These are phyloP conservation scores for Saitozyma podzolica DNA, from an alignment of 768 basidiomycete genomes.

Conservation along the genomic window DNA sequence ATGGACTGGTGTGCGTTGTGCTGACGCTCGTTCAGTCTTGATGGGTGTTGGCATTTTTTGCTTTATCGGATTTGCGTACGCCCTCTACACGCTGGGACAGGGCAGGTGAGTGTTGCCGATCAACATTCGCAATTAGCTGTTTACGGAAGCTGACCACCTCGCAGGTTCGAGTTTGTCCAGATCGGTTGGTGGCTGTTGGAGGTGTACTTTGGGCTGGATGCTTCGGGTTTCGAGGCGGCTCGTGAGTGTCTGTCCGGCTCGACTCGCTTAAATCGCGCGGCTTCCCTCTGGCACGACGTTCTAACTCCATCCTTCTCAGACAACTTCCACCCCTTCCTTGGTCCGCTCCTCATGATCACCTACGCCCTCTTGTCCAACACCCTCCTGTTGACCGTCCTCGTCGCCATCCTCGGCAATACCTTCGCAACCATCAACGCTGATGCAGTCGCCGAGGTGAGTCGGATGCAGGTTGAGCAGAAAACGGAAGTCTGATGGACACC, in stretches of 20 bases:
- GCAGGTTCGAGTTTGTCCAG: constrained; percentile 54
- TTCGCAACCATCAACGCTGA: constrained; percentile 92
- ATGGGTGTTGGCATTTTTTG: constrained; percentile 53
- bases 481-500: constrained; percentile 11
- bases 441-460: constrained; percentile 78
- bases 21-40: constrained; percentile 31
- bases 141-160: not conserved
- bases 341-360: constrained; percentile 70
- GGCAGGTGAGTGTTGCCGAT: constrained; percentile 21
- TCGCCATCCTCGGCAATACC: constrained; percentile 81
- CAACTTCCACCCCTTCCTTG: constrained; percentile 80
- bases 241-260: constrained; percentile 58
- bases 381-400: constrained; percentile 68
- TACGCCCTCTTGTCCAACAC: constrained; percentile 94
- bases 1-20: not conserved
- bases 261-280: constrained; percentile 2
- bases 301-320: constrained; percentile 45
- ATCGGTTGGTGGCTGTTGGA: constrained; percentile 97
- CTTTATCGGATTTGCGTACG: constrained; percentile 85
- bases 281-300: constrained; percentile 52
- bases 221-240: constrained; percentile 78
- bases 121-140: constrained; percentile 4
- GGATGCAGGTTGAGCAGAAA: not conserved
- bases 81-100: constrained; percentile 80
- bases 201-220: constrained; percentile 84